Evolutionary conservation across 345 rosid species (phyloP).

Genomic region (Aegle marmelos): DNA sequence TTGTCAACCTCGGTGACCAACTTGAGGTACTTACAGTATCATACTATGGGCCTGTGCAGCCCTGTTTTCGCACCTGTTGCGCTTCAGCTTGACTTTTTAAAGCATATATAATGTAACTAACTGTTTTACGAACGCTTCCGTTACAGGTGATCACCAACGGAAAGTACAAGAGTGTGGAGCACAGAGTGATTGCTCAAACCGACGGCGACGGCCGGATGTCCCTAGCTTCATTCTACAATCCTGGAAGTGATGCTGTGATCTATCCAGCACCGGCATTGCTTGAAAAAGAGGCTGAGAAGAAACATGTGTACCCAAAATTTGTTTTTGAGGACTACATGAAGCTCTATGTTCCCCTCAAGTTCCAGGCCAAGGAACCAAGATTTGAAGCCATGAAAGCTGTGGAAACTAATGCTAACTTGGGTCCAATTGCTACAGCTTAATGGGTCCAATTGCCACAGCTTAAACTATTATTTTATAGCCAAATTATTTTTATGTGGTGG

Average conservation of each 20-base stretch:
- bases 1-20: conserved; percentile 91
- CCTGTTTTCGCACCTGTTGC: too few relatives aligned
- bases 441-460: conserved; percentile 43
- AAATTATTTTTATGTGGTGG: background rate
- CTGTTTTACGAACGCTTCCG: too few relatives aligned
- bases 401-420: conserved; percentile 21
- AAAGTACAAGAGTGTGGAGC: conserved; percentile 84
- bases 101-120: too few relatives aligned
- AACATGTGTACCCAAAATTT: conserved; percentile 61
- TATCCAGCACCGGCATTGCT: conserved; percentile 71
- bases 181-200: conserved; percentile 78
- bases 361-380: conserved; percentile 90
- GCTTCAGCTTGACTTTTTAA: too few relatives aligned
- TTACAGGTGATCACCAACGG: conserved; percentile 86
- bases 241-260: conserved; percentile 81
- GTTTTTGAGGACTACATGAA: conserved; percentile 93
- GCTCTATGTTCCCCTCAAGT: conserved; percentile 66
- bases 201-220: conserved; percentile 77
- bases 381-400: conserved; percentile 86
- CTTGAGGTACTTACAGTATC: conserved; percentile 50
- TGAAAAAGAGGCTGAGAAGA: conserved; percentile 46
- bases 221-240: conserved; percentile 90
- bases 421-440: conserved; percentile 44
- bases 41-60: too few relatives aligned
- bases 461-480: conserved; percentile 7